These are phyloP conservation scores for Mucor velutinosus DNA, from an alignment of 371 early-diverging fungal species.

Conservation along the genomic window DNA sequence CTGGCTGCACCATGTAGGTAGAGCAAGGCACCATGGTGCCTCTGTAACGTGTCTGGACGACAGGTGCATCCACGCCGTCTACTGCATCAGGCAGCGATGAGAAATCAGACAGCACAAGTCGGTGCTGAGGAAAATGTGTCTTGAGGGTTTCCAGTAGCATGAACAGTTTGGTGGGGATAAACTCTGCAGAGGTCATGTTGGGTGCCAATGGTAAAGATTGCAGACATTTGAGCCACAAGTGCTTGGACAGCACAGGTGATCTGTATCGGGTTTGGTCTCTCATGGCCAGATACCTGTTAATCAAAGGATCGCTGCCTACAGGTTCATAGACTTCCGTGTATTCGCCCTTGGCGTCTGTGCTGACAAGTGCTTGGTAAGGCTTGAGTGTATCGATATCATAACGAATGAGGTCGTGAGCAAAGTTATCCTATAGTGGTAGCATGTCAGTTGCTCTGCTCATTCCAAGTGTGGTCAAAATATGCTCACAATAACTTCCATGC, in stretches of 20 bases:
- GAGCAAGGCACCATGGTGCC: slow-evolving; percentile 87
- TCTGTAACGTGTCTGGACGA: slow-evolving; percentile 87
- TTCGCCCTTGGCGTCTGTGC: slow-evolving; percentile 74
- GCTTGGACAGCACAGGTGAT: slow-evolving; percentile 63
- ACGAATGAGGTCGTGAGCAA: slow-evolving; percentile 90
- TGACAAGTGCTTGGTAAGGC: slow-evolving; percentile 79
- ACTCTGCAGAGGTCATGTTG: slow-evolving; percentile 83
- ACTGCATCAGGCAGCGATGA: slow-evolving; percentile 74
- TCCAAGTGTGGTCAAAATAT: neutral
- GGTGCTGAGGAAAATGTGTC: slow-evolving; percentile 77
- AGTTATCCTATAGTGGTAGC: slow-evolving; percentile 67
- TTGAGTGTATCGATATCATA: slow-evolving; percentile 68
- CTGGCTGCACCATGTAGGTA: slow-evolving; percentile 89
- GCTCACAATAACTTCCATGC: slow-evolving; percentile 83
- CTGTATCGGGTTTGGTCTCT: slow-evolving; percentile 49
- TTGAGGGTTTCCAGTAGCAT: slow-evolving; percentile 69
- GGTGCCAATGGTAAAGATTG: slow-evolving; percentile 81
- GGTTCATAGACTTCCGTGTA: slow-evolving; percentile 80
- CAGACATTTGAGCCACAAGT: slow-evolving; percentile 50
- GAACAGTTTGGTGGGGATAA: slow-evolving; percentile 80
- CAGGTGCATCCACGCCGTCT: slow-evolving; percentile 76
- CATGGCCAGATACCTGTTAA: slow-evolving; percentile 60
- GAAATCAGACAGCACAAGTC: slow-evolving; percentile 85
- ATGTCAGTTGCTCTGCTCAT: neutral
- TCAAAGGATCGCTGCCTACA: slow-evolving; percentile 66